Conservation (phyloP, 345 rosid genomes). For the Rhizophora apiculata region DNA sequence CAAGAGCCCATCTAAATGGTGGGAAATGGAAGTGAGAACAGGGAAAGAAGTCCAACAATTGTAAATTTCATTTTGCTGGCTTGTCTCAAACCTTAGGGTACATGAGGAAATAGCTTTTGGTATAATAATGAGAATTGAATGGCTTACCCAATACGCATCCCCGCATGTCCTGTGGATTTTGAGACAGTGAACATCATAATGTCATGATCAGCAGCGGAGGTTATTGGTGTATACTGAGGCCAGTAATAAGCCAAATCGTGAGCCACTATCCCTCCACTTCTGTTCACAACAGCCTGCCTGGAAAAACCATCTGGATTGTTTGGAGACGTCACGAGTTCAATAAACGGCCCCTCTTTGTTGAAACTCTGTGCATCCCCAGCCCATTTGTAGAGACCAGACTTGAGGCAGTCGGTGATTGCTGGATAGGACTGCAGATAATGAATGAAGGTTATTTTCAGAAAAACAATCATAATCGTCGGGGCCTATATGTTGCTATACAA, state of each 20-base stretch:
- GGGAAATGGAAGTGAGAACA: background rate
- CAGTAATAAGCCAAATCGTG: slow-evolving; percentile 94
- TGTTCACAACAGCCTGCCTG: slow-evolving; percentile 70
- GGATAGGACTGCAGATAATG: slow-evolving; percentile 67
- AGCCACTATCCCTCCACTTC: slow-evolving; percentile 59
- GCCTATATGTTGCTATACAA: background rate
- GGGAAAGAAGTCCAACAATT: too few species aligned
- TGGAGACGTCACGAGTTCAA: slow-evolving; percentile 92
- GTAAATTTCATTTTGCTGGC: too few species aligned
- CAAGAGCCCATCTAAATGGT: slow-evolving; percentile 72
- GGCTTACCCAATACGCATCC: slow-evolving; percentile 85
- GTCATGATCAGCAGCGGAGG: slow-evolving; percentile 60
- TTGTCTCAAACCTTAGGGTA: background rate
- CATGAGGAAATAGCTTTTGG: background rate
- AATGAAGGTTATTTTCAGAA: slow-evolving; percentile 9
- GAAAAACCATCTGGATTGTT: slow-evolving; percentile 82
- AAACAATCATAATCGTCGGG: background rate
- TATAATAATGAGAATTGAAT: too few species aligned
- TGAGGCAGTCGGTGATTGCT: slow-evolving; percentile 65
- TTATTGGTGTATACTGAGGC: slow-evolving; percentile 91
- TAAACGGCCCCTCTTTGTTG: slow-evolving; percentile 54
- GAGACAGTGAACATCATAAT: slow-evolving; percentile 85
- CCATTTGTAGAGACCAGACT: slow-evolving; percentile 75
- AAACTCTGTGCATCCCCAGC: slow-evolving; percentile 71
- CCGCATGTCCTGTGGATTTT: slow-evolving; percentile 88